Evolutionary conservation across 345 rosid genomes (phyloP), one percentile per base, ranked within the genome.

Genomic region (Bruguiera gymnorhiza): DNA sequence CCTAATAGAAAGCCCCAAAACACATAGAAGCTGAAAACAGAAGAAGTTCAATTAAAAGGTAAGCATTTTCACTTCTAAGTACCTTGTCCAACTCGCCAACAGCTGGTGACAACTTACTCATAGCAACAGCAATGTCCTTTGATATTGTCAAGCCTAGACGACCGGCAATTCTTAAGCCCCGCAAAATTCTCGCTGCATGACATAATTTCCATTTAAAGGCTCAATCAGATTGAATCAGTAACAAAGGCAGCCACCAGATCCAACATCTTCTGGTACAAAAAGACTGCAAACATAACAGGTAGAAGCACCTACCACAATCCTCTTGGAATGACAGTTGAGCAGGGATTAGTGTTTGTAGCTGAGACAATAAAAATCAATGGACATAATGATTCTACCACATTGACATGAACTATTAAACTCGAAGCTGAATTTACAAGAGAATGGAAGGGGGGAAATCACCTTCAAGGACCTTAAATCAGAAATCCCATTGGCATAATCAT

Each of bases 161-260:
- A 70, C 96, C 97, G 2, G 97, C 96, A 71, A 95, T 83, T 76
- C 99, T 88, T 79, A 92, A 70, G 58, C 96, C 98, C 68, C 97
- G 87, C 73, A 95, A 88, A 54, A 95, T 85, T 83, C 97, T 92
- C 65, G 96, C 99, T 95, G 85, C 76, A 85, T 29, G 54, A 55
- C 67, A 54, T 13, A 27, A 62, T 60, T 73, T 46, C 21, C 70
- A 62, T 20, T 59, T 50, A 50, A 20, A 11, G 56, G 26, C 65
- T 18, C 30, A 39, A 67, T 86, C 66, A 64, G 30, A 32, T 46
- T 60, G 70, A 63, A 62, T n/a, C 32, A 8, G 63, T 50, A 77
- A 50, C n/a, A 69, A 6, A 62, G 31, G 43, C 50, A 70, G 53
- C 53, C 60, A 53, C 10, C 24, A 16, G 7, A 46, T 60, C 16